Evolutionary conservation across 2,329 filamentous ascomycete species (phyloP).

Genomic region (Penicillium fuscoglaucum): DNA sequence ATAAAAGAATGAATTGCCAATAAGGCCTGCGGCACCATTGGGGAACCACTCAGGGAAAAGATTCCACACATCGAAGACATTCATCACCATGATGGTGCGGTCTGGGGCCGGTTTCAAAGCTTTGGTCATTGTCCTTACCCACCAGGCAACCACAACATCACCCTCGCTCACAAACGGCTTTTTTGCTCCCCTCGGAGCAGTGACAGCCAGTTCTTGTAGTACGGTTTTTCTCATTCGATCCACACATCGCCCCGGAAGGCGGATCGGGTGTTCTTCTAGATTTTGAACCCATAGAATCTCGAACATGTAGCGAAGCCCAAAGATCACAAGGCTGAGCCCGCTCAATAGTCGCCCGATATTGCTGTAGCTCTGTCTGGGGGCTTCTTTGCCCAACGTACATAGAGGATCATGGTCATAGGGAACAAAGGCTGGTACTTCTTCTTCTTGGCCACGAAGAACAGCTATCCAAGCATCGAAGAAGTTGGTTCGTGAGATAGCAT

Average conservation of each 20-base stretch:
- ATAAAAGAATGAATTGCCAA: neutral
- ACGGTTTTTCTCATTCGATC: neutral
- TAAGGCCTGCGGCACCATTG: conserved; percentile 23
- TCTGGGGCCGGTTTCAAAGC: conserved; percentile 25
- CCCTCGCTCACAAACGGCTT: neutral
- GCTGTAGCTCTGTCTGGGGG: neutral
- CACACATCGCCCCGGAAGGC: neutral
- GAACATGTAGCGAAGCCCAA: neutral
- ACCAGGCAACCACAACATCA: conserved; percentile 36
- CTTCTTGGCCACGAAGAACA: too few relatives aligned
- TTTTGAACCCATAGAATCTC: neutral
- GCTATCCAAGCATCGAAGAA: too few relatives aligned
- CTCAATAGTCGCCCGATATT: neutral
- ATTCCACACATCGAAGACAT: conserved; percentile 43
- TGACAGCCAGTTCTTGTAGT: neutral
- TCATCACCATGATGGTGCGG: conserved; percentile 33
- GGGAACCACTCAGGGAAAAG: conserved; percentile 35
- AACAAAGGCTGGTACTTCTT: neutral
- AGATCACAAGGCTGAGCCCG: neutral
- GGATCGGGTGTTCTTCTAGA: neutral
- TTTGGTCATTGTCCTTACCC: conserved; percentile 29
- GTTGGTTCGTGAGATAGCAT: too few relatives aligned
- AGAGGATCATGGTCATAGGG: neutral
- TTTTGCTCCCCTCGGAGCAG: neutral
- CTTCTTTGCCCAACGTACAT: neutral